Conservation (phyloP, 176 grass and related monocot genomes). For the Avena eriantha region DNA sequence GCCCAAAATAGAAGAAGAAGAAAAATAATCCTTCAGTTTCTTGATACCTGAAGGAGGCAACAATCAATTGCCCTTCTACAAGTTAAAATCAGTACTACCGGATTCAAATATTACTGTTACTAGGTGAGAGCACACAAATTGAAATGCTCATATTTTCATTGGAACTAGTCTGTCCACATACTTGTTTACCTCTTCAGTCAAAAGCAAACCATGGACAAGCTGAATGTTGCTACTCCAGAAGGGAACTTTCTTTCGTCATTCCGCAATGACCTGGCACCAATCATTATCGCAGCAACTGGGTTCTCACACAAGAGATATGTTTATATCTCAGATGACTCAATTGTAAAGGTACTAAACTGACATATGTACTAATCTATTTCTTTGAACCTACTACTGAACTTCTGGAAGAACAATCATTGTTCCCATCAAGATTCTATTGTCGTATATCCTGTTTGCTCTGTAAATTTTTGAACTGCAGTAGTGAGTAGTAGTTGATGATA, state of each 20-base stretch:
- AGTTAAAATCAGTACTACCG: conserved; percentile 83
- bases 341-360: no score
- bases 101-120: conserved; percentile 72
- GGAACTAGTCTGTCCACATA: conserved; percentile 22
- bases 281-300: conserved; percentile 52
- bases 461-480: neutral
- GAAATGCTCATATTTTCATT: conserved; percentile 1
- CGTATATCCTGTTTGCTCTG: neutral
- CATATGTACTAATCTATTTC: no score
- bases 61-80: conserved; percentile 59
- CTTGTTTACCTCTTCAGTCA: conserved; percentile 59
- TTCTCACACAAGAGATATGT: conserved; percentile 65
- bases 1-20: no score
- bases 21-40: conserved; percentile 84
- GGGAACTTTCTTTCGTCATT: conserved; percentile 61
- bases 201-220: conserved; percentile 67
- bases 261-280: conserved; percentile 62
- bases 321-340: conserved; percentile 62
- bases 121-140: conserved; percentile 61
- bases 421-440: neutral
- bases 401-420: neutral
- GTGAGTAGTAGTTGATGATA: neutral
- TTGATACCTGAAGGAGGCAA: conserved; percentile 70
- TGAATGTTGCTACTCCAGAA: conserved; percentile 64
- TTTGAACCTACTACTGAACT: conserved; percentile 14